Percentiles rank a stretch among this genome's conserved stretches.
phyloP scores from a whole-genome alignment of 2,329 filamentous ascomycete species.

The Balansia obtecta region DNA sequence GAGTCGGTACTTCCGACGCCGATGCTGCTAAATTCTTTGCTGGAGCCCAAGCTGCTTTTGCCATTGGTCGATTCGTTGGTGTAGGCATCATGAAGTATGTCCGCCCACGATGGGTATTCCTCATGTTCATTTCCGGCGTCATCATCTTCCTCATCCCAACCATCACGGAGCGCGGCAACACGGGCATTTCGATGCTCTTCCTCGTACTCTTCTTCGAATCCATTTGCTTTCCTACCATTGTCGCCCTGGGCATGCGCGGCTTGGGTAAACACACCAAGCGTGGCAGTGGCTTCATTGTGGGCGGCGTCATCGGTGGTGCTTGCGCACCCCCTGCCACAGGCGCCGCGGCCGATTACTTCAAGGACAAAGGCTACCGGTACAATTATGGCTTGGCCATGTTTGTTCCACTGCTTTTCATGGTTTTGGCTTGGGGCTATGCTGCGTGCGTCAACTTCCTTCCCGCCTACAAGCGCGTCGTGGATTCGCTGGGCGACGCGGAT shows the following conservation, averaged over 20 bases:
- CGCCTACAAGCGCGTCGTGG: slow-evolving; percentile 48
- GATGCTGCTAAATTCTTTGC: slow-evolving; percentile 56
- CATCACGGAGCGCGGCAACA: slow-evolving; percentile 32
- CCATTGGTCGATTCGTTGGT: slow-evolving; percentile 59
- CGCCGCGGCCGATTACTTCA: slow-evolving; percentile 48
- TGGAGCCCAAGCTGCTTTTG: slow-evolving; percentile 61
- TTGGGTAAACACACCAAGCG: slow-evolving; percentile 67
- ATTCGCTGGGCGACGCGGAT: slow-evolving; percentile 38
- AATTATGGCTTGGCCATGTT: slow-evolving; percentile 51
- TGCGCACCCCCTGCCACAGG: slow-evolving; percentile 62
- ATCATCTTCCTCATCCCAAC: slow-evolving; percentile 48
- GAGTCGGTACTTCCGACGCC: slow-evolving; percentile 34
- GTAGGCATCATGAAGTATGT: slow-evolving; percentile 53
- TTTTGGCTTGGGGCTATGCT: slow-evolving; percentile 43
- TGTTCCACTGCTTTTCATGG: slow-evolving; percentile 50
- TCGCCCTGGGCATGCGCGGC: slow-evolving; percentile 64
- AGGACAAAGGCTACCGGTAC: not conserved
- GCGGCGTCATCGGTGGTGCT: slow-evolving; percentile 60
- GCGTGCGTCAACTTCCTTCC: slow-evolving; percentile 55
- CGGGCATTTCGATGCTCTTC: slow-evolving; percentile 50
- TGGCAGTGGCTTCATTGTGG: slow-evolving; percentile 57
- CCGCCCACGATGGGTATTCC: slow-evolving; percentile 54
- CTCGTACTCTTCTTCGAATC: slow-evolving; percentile 67
- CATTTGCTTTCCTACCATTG: slow-evolving; percentile 71
- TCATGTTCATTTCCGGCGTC: slow-evolving; percentile 49